A percentile compares a stretch with the other conserved stretches of the same genome.
Evolutionary conservation across 78 protist genomes (phyloP).

Genomic region (Dictyostelium purpureum): DNA sequence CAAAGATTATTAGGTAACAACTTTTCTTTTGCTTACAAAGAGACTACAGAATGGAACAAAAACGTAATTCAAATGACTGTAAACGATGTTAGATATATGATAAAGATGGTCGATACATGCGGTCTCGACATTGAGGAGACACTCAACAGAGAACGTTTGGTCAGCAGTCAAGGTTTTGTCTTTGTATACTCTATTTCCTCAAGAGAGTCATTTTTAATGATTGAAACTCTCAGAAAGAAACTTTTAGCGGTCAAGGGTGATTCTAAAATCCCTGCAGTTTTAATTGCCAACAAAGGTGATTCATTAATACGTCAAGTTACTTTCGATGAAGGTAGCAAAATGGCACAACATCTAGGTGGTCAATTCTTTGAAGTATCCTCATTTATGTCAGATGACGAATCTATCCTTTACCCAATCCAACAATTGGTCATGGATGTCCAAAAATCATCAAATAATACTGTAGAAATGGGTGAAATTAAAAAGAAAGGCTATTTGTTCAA

Average conservation of each 20-base stretch:
- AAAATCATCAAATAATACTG: neutral
- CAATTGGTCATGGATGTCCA: slow-evolving; percentile 25
- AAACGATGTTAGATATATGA: slow-evolving; percentile 26
- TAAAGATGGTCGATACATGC: slow-evolving; percentile 37
- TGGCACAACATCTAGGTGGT: slow-evolving; percentile 50
- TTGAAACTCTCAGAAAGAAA: slow-evolving; percentile 28
- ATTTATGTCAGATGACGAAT: slow-evolving; percentile 14
- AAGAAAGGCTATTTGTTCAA: slow-evolving; percentile 64
- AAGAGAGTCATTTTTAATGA: neutral
- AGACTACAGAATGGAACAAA: slow-evolving; percentile 60
- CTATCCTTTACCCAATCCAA: neutral
- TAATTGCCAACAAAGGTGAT: slow-evolving; percentile 53
- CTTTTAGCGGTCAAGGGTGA: slow-evolving; percentile 3
- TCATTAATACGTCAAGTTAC: slow-evolving; percentile 45
- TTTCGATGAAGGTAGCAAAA: slow-evolving; percentile 35
- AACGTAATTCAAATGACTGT: slow-evolving; percentile 9
- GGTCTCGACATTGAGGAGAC: slow-evolving; percentile 30
- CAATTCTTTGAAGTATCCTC: slow-evolving; percentile 53
- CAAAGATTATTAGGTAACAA: slow-evolving; percentile 26
- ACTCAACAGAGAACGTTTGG: slow-evolving; percentile 17
- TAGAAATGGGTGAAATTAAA: slow-evolving; percentile 50
- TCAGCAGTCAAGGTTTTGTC: slow-evolving; percentile 1
- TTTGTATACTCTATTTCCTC: slow-evolving; percentile 32
- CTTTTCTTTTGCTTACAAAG: neutral
- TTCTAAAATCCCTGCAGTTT: neutral